A percentile compares a stretch with the other conserved stretches of the same genome.
phyloP scores from a whole-genome alignment of 2,329 filamentous ascomycete species.

The Cordyceps cicadae region DNA sequence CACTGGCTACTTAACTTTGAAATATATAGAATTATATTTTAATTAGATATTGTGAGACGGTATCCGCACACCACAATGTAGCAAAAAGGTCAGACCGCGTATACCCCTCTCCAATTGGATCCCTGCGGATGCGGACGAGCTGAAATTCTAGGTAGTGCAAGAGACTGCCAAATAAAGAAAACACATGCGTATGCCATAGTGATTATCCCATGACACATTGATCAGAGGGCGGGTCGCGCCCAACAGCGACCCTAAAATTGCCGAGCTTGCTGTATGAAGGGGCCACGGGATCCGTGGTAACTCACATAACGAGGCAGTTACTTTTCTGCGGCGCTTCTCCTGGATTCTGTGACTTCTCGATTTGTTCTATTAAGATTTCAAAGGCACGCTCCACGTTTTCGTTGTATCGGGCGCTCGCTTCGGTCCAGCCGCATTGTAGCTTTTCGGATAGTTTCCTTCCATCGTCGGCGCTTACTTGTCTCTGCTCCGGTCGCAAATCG shows the following conservation, averaged over 20 bases:
- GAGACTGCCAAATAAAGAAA: neutral
- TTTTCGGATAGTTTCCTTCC: slow-evolving; percentile 78
- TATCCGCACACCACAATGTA: neutral
- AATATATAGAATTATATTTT: neutral
- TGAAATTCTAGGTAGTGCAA: neutral
- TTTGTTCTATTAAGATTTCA: slow-evolving; percentile 86
- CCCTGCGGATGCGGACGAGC: neutral
- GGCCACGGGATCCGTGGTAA: neutral
- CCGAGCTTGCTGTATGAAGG: neutral
- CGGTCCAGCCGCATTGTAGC: slow-evolving; percentile 87
- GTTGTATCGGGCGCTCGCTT: slow-evolving; percentile 89
- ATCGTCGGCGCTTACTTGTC: slow-evolving; percentile 80
- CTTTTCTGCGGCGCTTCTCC: slow-evolving; percentile 70
- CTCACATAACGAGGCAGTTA: slow-evolving; percentile 81
- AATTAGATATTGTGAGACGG: neutral
- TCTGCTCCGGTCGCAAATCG: slow-evolving; percentile 84
- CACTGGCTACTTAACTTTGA: neutral
- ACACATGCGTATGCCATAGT: neutral
- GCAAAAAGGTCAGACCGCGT: neutral
- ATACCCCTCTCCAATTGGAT: neutral
- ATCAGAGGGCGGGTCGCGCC: neutral
- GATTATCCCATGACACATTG: neutral
- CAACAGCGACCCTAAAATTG: neutral
- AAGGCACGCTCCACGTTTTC: slow-evolving; percentile 91
- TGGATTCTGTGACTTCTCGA: slow-evolving; percentile 90